These are phyloP conservation scores for Vigna trinervia DNA, from an alignment of 306 rosid species.

Conservation along the genomic window DNA sequence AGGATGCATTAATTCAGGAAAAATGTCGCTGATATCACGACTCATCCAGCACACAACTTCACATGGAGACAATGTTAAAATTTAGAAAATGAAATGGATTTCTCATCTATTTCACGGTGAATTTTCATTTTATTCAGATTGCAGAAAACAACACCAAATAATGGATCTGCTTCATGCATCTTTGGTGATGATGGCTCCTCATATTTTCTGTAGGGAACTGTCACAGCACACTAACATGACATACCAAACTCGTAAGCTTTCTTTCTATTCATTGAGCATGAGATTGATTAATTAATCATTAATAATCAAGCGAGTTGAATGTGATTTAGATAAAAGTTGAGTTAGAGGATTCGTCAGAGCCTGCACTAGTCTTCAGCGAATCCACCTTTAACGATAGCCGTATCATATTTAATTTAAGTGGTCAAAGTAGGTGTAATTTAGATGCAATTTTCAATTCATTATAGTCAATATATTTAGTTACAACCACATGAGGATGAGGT, in stretches of 20 bases:
- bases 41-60: slow-evolving; percentile 43
- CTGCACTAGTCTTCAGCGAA: slow-evolving; percentile 3
- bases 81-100: neutral
- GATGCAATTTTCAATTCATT: slow-evolving; percentile 29
- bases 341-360: slow-evolving; percentile 1
- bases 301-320: neutral
- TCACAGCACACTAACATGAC: neutral
- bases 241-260: neutral
- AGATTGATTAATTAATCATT: neutral
- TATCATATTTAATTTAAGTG: slow-evolving; percentile 30
- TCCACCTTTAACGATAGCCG: slow-evolving; percentile 27
- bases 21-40: slow-evolving; percentile 30
- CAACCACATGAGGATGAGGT: neutral
- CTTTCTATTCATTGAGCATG: neutral
- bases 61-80: slow-evolving; percentile 21
- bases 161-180: slow-evolving; percentile 14
- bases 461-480: neutral
- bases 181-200: slow-evolving; percentile 8
- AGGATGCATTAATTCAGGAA: slow-evolving; percentile 32
- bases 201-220: neutral
- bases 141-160: neutral
- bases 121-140: slow-evolving; percentile 11
- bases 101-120: slow-evolving; percentile 15
- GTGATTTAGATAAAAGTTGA: slow-evolving; percentile 6
- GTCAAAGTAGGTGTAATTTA: slow-evolving; percentile 32